phyloP scores from a whole-genome alignment of 768 basidiomycete species.

The Cytidiella melzeri region DNA sequence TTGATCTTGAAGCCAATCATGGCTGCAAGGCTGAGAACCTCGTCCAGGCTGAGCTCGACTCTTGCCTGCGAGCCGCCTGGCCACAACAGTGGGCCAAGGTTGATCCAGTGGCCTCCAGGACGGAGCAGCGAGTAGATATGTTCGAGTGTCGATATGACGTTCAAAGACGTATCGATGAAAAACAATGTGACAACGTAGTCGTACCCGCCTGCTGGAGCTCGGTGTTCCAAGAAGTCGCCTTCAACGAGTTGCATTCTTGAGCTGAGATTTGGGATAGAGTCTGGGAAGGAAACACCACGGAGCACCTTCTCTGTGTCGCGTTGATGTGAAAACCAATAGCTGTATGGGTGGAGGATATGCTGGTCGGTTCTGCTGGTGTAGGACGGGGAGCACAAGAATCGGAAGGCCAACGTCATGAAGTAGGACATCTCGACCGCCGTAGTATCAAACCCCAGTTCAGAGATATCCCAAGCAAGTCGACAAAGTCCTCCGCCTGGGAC shows the following conservation, averaged over 20 bases:
- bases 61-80: conserved; percentile 47
- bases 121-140: conserved; percentile 52
- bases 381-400: conserved; percentile 47
- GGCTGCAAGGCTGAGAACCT: conserved; percentile 45
- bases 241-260: conserved; percentile 41
- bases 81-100: conserved; percentile 65
- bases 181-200: conserved; percentile 48
- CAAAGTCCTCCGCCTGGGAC: conserved; percentile 63
- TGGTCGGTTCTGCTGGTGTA: conserved; percentile 36
- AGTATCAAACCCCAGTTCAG: conserved; percentile 50
- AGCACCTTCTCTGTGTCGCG: conserved; percentile 42
- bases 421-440: conserved; percentile 60
- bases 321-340: conserved; percentile 70
- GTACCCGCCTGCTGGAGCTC: conserved; percentile 30
- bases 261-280: conserved; percentile 46
- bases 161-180: conserved; percentile 37
- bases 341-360: conserved; percentile 53
- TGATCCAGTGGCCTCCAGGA: conserved; percentile 66
- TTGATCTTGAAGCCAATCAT: conserved; percentile 47
- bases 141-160: conserved; percentile 35
- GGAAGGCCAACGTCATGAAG: conserved; percentile 59
- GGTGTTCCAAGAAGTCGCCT: conserved; percentile 45
- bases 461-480: conserved; percentile 64
- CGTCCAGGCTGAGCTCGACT: conserved; percentile 58
- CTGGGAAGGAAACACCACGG: conserved; percentile 51